These are phyloP conservation scores for Phytophthora syringae DNA, from an alignment of 352 stramenopile species.

Conservation along the genomic window DNA sequence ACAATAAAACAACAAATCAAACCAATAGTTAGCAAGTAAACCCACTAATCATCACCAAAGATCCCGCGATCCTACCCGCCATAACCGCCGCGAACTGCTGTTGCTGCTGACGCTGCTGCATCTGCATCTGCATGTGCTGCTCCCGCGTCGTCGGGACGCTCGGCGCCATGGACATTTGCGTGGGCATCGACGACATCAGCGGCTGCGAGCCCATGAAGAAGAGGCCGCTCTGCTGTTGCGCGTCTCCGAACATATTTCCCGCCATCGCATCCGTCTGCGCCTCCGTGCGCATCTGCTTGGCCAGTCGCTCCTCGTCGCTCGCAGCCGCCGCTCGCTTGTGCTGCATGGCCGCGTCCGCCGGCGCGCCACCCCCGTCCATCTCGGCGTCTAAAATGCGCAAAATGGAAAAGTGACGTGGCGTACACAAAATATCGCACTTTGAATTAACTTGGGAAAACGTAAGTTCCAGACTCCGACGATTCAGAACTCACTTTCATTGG, in stretches of 20 bases:
- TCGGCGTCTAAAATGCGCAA: constrained; percentile 3
- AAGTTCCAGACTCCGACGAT: too few relatives aligned
- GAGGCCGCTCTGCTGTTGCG: constrained; percentile 27
- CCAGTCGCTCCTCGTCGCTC: constrained; percentile 30
- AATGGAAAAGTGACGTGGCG: constrained; percentile 17
- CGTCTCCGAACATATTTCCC: constrained; percentile 31
- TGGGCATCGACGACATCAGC: constrained; percentile 25
- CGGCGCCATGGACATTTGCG: constrained; percentile 37
- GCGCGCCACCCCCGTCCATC: constrained; percentile 25
- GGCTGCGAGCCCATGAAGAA: constrained; percentile 44
- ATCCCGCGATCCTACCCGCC: constrained; percentile 22
- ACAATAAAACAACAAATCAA: background rate
- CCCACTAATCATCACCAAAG: background rate
- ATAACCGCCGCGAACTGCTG: constrained; percentile 42
- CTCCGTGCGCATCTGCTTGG: constrained; percentile 49
- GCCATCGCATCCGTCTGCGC: constrained; percentile 36
- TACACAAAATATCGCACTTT: constrained; percentile 5
- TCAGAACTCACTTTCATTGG: too few relatives aligned
- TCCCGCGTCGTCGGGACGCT: constrained; percentile 32
- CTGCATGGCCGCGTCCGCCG: constrained; percentile 17
- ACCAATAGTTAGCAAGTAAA: background rate
- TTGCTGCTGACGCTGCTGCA: constrained; percentile 47
- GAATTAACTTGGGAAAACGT: too few relatives aligned
- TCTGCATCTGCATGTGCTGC: constrained; percentile 42
- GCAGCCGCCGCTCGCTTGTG: constrained; percentile 33